phyloP scores from a whole-genome alignment of 768 basidiomycete genomes.

The Ramaria rubella region DNA sequence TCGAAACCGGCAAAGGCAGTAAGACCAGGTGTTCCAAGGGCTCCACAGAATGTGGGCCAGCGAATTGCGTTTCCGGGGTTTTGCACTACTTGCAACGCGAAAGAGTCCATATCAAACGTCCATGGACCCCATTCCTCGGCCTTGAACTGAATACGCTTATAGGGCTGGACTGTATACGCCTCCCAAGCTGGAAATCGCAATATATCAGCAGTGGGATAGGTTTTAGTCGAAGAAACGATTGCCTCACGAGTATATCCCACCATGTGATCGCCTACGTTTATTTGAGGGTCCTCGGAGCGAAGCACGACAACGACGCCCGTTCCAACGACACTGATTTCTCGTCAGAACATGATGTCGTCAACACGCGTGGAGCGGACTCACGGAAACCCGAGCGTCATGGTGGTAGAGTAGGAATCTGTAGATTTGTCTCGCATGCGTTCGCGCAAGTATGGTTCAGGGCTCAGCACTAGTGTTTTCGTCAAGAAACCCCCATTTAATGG shows the following conservation, averaged over 20 bases:
- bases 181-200: no score
- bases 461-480: conserved; percentile 42
- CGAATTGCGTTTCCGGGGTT: not conserved
- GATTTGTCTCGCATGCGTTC: conserved; percentile 28
- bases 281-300: no score
- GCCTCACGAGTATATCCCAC: no score
- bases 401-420: not conserved
- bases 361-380: not conserved
- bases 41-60: not conserved
- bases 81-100: not conserved
- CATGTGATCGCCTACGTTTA: no score
- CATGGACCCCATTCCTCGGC: not conserved
- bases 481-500: conserved; percentile 41
- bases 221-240: no score
- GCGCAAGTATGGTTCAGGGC: conserved; percentile 40
- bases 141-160: not conserved
- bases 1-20: not conserved
- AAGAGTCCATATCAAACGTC: no score
- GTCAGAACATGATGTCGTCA: not conserved
- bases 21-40: not conserved
- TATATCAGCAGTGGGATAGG: no score
- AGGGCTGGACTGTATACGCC: no score
- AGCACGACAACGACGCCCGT: no score
- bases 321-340: no score
- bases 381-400: not conserved